phyloP scores from a whole-genome alignment of 495 filamentous ascomycete species.

The Lichenothelia convexa region DNA sequence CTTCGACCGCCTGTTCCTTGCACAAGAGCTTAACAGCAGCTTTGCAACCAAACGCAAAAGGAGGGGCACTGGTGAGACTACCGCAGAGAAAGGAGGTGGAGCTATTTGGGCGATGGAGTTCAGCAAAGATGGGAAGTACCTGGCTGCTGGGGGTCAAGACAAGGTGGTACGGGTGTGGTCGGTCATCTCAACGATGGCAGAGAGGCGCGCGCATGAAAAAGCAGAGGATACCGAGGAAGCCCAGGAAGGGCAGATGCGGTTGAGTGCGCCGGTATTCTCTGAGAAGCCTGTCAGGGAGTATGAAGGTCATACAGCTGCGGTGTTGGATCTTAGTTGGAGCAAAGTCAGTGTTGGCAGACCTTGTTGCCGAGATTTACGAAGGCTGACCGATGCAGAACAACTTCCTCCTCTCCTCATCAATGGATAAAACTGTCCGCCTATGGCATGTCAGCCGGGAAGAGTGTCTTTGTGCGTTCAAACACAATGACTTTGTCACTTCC shows the following conservation, averaged over 20 bases:
- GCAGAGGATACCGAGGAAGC: slow-evolving; percentile 56
- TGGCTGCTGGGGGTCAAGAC: slow-evolving; percentile 81
- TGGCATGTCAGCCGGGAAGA: slow-evolving; percentile 81
- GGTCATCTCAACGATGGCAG: slow-evolving; percentile 66
- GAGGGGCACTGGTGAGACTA: slow-evolving; percentile 14
- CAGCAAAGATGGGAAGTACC: slow-evolving; percentile 78
- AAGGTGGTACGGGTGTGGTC: slow-evolving; percentile 76
- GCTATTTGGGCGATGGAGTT: slow-evolving; percentile 88
- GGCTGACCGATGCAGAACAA: slow-evolving; percentile 44
- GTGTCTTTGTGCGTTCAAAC: slow-evolving; percentile 88
- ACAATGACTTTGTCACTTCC: slow-evolving; percentile 88
- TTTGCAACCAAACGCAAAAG: too few relatives aligned
- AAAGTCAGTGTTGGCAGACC: slow-evolving; percentile 36
- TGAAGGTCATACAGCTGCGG: slow-evolving; percentile 66
- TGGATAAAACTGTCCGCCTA: slow-evolving; percentile 93
- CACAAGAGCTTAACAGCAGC: slow-evolving; percentile 83
- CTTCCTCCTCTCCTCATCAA: slow-evolving; percentile 88
- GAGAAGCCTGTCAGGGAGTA: slow-evolving; percentile 61
- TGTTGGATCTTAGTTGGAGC: slow-evolving; percentile 91
- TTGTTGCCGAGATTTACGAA: neutral
- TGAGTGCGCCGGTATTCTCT: slow-evolving; percentile 87
- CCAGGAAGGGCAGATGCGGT: slow-evolving; percentile 26
- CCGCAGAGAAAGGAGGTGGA: slow-evolving; percentile 12
- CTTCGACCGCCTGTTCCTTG: slow-evolving; percentile 76
- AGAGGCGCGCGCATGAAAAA: slow-evolving; percentile 49